Conservation (phyloP, 768 basidiomycete genomes). For the Boletus tylopilopsis region DNA sequence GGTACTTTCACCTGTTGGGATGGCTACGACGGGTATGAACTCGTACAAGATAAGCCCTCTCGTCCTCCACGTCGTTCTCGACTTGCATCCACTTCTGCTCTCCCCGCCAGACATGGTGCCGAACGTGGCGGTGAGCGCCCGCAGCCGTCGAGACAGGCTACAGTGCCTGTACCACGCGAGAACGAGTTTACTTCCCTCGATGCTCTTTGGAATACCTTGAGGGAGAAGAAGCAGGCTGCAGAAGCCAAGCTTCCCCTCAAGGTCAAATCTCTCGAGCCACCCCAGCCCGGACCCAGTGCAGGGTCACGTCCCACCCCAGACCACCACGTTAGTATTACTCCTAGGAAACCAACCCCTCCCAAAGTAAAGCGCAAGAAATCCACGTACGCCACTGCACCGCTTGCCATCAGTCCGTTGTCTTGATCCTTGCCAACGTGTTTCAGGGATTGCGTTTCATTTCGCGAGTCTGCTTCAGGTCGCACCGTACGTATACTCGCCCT, state of each 20-base stretch:
- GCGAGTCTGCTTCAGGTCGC: slow-evolving; percentile 67
- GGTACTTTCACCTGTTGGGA: slow-evolving; percentile 35
- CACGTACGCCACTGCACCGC: slow-evolving; percentile 44
- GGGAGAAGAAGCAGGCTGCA: slow-evolving; percentile 59
- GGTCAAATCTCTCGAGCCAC: slow-evolving; percentile 59
- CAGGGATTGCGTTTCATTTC: slow-evolving; percentile 56
- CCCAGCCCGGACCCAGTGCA: slow-evolving; percentile 21
- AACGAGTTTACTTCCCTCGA: slow-evolving; percentile 40
- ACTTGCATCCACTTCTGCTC: slow-evolving; percentile 19
- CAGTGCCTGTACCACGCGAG: slow-evolving; percentile 14
- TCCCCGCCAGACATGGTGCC: slow-evolving; percentile 7
- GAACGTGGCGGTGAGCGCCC: slow-evolving; percentile 23
- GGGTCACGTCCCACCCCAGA: slow-evolving; percentile 24
- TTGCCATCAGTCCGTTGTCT: slow-evolving; percentile 5
- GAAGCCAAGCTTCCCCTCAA: slow-evolving; percentile 69
- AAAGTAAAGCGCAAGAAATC: slow-evolving; percentile 59
- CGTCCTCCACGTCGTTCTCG: slow-evolving; percentile 20
- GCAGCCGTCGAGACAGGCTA: slow-evolving; percentile 13
- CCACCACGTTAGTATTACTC: slow-evolving; percentile 18
- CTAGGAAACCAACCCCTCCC: slow-evolving; percentile 32
- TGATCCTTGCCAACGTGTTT: slow-evolving; percentile 16
- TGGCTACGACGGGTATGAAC: slow-evolving; percentile 27
- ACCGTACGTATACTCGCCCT: slow-evolving; percentile 32
- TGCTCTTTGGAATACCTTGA: slow-evolving; percentile 62
- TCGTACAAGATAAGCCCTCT: slow-evolving; percentile 17